Evolutionary conservation across 1,284 basidiomycete genomes (phyloP), one percentile per base, ranked within the genome.

Genomic region (Boletellus sp.): DNA sequence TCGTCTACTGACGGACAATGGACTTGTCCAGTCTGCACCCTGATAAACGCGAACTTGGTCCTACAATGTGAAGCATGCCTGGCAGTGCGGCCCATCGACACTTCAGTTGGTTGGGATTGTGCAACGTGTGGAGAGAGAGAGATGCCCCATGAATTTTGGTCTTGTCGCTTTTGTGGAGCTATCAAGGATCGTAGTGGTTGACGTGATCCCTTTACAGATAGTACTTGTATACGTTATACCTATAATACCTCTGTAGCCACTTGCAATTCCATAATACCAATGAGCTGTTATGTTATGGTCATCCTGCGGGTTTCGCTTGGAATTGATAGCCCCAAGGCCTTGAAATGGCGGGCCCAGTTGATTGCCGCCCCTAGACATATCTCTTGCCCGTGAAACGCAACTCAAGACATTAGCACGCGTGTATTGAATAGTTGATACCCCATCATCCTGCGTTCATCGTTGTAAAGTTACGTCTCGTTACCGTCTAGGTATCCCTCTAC

Each of bases 401-500:
- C 28, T 30, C 28, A 47, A 35, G 26, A 21, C 36, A 55, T 50
- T 41, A 53, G 51, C 28, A 18, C n/a, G 44, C 33, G 47, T 44
- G 50, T 39, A 62, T 54, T 47, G 53, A 57, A 53, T 52, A 60
- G n/a, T 38, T 45, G 47, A 51, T 55, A 63, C 41, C 24, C 45
- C 51, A 63, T 42, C 30, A 53, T 36, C 36, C 21, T 28, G 43
- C 38, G 44, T 47, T 50, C 53, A 41, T 46, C 16, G 40, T 50
- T 21, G 39, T 32, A 16, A 45, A 38, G 40, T 41, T 26, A 49
- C 37, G 28, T 49, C 48, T 48, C 45, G 58, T 75, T 67, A 86
- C 72, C 86, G 81, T 62, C 86, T 76, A 50, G 81, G 84, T 74
- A 83, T 79, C 44, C 89, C 90, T 54, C 91, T 77, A 32, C 92